Evolutionary conservation across 164 flowering plant genomes (phyloP).

Genomic region (Chimonanthus salicifolius): DNA sequence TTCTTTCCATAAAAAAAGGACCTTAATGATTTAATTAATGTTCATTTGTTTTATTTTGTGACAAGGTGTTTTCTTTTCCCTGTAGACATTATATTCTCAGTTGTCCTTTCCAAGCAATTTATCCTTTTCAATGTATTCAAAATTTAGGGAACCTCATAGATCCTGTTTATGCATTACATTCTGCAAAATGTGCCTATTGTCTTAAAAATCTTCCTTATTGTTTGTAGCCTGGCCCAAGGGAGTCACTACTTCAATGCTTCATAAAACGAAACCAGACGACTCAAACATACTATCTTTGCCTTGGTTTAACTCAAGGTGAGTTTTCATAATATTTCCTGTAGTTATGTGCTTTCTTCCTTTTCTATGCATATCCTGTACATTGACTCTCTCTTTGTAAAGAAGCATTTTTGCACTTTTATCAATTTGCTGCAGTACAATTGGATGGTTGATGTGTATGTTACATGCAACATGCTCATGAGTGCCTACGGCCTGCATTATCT

Average conservation of each 20-base stretch:
- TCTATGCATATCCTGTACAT: neutral
- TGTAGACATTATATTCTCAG: neutral
- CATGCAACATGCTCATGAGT: neutral
- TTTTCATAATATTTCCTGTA: neutral
- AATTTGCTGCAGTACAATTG: neutral
- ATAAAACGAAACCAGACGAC: conserved; percentile 62
- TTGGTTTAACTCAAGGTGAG: conserved; percentile 67
- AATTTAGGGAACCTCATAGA: neutral
- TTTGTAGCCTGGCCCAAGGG: conserved; percentile 90
- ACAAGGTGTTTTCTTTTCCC: too few relatives aligned
- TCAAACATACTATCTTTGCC: conserved; percentile 67
- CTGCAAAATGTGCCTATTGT: neutral
- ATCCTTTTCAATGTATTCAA: neutral
- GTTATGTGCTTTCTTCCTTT: neutral
- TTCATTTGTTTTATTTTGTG: too few relatives aligned
- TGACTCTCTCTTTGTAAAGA: neutral
- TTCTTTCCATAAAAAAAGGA: too few relatives aligned
- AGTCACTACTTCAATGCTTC: conserved; percentile 65
- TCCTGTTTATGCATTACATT: neutral
- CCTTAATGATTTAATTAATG: too few relatives aligned
- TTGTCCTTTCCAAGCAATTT: neutral
- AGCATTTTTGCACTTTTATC: neutral
- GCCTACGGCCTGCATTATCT: neutral
- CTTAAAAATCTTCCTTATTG: neutral
- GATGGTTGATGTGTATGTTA: neutral